Base-by-base conservation (phyloP, 108 stramenopile genomes). In the Nitzschia sp. region DNA sequence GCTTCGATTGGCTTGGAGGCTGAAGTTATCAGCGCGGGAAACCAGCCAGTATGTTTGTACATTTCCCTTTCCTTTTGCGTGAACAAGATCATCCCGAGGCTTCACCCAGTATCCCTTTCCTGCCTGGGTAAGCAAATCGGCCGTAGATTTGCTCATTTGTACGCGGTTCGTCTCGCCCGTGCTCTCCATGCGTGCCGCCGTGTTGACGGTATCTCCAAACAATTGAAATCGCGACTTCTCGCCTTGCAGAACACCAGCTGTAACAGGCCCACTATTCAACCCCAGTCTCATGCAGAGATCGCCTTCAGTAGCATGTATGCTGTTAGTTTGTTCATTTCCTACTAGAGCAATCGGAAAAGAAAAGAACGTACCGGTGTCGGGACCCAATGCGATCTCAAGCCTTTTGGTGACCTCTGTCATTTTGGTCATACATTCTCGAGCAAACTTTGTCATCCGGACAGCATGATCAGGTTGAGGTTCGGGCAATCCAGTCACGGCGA, bases 31-130 rank as follows among this genome's bases (percentile, higher is more conserved):
- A 1, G 8, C 23, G 1, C 61, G 61, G 13, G 25, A 23, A 36
- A 62, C 61, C 42, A 79, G 32, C 78, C 78, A 79, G 32, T 46
- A 79, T 23, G 78, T 79, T 54, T 74, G 66, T 4, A 79, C 34
- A 18, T 68, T 51, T n/a, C 78, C 78, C 31, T 79, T 79, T 23
- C 78, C 78, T 53, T 75, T 75, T n/a, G 74, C 74, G 45, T 68
- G 60, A 8, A 75, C 74, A 21, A 49, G 28, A 42, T 70, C 68
- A 21, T 30, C 42, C 0, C 74, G 53, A 46, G 67, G 68, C 29
- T 30, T 45, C 19, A 75, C 30, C 62, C 64, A 75, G 28, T 60
- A 32, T 36, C 30, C 68, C 66, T 72, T 72, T 8, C 78, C 78
- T 1, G 58, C 72, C 28, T 61, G 36, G 4, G 2, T 59, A 4